Evolutionary conservation across 305 asterid genomes (phyloP), one percentile per base, ranked within the genome.

Genomic region (Solanum hybrid): DNA sequence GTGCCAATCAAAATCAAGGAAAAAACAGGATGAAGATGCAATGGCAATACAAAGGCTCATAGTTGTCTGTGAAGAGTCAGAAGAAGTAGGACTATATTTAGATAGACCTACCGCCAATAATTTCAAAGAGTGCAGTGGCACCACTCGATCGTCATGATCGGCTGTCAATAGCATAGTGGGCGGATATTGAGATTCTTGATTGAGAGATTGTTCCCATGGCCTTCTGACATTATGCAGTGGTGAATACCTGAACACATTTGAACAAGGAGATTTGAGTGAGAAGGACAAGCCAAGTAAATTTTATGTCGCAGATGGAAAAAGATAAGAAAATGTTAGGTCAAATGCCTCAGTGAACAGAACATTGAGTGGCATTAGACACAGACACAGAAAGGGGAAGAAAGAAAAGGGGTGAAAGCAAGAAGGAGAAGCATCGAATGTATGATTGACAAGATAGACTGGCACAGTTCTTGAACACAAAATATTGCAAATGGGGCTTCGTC

Each of bases 211-310:
- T 88, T 97, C 99, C 99, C 99, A 96, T 64, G 99, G 98, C 89
- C 99, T 95, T 93, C 91, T 93, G 61, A 97, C 98, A 92, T 97
- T 97, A 92, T 97, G 99, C 90, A 97, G 89, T 20, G 99, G 99
- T 6, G 99, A 97, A 94, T 97, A 97, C 94, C 99, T 97, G 90
- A 86, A 78, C 26, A 31, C 12, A 84, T 29, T 84, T 80, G 35
- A 80, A 80, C 64, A 80, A 12, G 67, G 67, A 40, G 69, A 14
- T 24, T 81, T 84, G 42, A 83, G 73, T 4, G 87, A 33, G 88
- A 57, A 84, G 22, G 31, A 84, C 22, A 51, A 57, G 42, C 42
- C 71, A 84, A 84, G 42, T 84, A 31, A 20, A 20, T 51, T 84
- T 40, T 18, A 31, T 31, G 42, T 57, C n/a, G 8, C 76, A 46